Base-by-base conservation (phyloP, 208 protist species). In the Wallacemonas sp. region DNA sequence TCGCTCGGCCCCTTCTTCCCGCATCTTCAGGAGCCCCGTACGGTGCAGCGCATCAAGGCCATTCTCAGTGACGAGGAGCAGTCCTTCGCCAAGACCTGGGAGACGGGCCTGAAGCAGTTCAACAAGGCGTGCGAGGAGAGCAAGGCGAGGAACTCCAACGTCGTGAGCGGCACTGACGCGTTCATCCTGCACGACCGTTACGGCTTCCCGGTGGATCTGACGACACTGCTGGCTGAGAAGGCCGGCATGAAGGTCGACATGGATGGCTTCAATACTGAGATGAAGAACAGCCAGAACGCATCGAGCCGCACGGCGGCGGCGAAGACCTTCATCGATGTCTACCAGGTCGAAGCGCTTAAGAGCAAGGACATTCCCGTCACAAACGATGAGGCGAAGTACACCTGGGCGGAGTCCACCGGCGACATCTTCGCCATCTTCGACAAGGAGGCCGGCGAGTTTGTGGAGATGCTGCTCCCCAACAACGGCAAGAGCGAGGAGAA, bases 201-300 rank as follows among this genome's bases (percentile, higher is more conserved):
- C 82, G 98, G 98, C 66, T 99, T 99, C 79, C 98, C 98, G 9
- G 79, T 98, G 27, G 98, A 99, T 73, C 89, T 99, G 17, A 99
- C 98, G 17, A 84, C 85, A 26, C 75, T 99, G 38, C 98, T 99
- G 76, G 98, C 98, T 3, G 89, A 98, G 62, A 98, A 99, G 88
- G 82, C 70, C 19, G 77, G 75, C 48, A 87, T 96, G 78, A 73
- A 46, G 37, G 94, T 98, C 13, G 91, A 98, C 54, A 59, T 95
- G 46, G 79, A 92, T 26, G 85, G 66, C 38, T 97, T 96, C 68
- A 73, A 97, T 41, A 69, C 76, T 21, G 80, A 88, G 52, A 95
- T 93, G 85, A 93, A 93, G 74, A 68, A 71, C 50, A 92, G 70
- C 61, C 86, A 95, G 66, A 76, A 78, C 8, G 81, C 71, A 52